phyloP scores from a whole-genome alignment of 805 yeast genomes.

The Candida golubevii region DNA sequence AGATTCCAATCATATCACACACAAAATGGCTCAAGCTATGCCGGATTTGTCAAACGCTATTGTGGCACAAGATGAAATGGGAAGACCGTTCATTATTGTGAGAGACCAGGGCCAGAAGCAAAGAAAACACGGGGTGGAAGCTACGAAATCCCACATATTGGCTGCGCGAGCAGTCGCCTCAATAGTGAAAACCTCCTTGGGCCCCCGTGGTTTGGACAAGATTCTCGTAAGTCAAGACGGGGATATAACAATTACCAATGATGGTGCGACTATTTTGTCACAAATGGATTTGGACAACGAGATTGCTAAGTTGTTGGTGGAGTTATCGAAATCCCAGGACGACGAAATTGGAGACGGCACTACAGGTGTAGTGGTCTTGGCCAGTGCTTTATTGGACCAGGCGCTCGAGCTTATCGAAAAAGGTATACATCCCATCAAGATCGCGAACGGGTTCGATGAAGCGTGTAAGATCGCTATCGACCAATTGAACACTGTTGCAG shows the following conservation, averaged over 20 bases:
- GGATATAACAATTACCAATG: constrained; percentile 96
- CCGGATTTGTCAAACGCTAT: constrained; percentile 98
- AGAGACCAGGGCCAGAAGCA: constrained; percentile 79
- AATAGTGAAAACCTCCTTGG: constrained; percentile 86
- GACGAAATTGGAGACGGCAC: constrained; percentile 99
- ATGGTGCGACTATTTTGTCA: constrained; percentile 93
- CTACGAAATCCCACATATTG: constrained; percentile 73
- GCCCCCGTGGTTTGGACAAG: constrained; percentile 98
- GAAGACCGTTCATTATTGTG: constrained; percentile 96
- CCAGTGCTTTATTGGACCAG: constrained; percentile 91
- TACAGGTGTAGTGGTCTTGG: constrained; percentile 96
- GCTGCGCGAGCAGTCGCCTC: constrained; percentile 95
- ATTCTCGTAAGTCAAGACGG: constrained; percentile 94
- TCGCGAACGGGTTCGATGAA: constrained; percentile 95
- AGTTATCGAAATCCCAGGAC: constrained; percentile 90
- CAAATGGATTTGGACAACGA: constrained; percentile 96
- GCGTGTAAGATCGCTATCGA: constrained; percentile 89
- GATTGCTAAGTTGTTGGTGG: constrained; percentile 92
- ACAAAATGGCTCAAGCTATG: constrained; percentile 35
- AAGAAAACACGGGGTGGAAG: constrained; percentile 48
- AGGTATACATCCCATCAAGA: constrained; percentile 95
- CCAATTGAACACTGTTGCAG: constrained; percentile 72
- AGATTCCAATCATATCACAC: constrained; percentile 1
- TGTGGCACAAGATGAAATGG: constrained; percentile 98
- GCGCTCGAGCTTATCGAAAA: constrained; percentile 91